Evolutionary conservation across 371 early-diverging fungal genomes (phyloP).

Genomic region (Basidiobolus meristosporus): DNA sequence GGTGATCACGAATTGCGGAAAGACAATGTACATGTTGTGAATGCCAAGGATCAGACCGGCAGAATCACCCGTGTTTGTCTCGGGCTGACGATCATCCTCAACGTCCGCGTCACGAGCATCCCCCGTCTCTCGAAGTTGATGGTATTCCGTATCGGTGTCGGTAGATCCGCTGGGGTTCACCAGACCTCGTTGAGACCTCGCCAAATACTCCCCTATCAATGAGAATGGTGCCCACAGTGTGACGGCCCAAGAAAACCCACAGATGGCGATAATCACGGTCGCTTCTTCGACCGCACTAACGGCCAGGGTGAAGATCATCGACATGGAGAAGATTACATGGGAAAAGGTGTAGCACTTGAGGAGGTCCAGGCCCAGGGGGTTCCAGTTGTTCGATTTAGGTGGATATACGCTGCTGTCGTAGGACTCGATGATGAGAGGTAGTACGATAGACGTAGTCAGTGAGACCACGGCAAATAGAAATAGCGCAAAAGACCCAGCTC

Average conservation of each 20-base stretch:
- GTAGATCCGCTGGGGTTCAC: no score
- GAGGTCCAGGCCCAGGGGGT: background rate
- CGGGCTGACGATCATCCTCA: no score
- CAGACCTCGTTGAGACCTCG: no score
- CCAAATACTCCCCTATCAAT: slow-evolving; percentile 68
- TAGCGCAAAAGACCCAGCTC: slow-evolving; percentile 71
- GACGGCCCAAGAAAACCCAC: slow-evolving; percentile 76
- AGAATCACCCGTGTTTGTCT: no score
- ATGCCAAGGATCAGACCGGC: slow-evolving; percentile 81
- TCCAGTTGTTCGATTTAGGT: background rate
- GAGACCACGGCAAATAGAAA: slow-evolving; percentile 62
- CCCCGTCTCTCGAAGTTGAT: background rate
- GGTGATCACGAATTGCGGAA: slow-evolving; percentile 78
- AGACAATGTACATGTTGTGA: slow-evolving; percentile 83
- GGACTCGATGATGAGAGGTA: slow-evolving; percentile 24
- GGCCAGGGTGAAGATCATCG: slow-evolving; percentile 43
- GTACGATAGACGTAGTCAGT: slow-evolving; percentile 39
- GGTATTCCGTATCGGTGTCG: no score
- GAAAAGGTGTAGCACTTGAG: slow-evolving; percentile 37
- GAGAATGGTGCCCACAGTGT: slow-evolving; percentile 88
- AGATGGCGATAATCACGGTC: slow-evolving; percentile 39
- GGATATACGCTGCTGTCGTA: background rate
- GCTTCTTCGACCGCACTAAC: slow-evolving; percentile 27
- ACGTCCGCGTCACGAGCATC: slow-evolving; percentile 1
- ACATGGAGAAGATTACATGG: slow-evolving; percentile 36